phyloP scores from a whole-genome alignment of 257 asterid species.

The Solanum dulcamara region DNA sequence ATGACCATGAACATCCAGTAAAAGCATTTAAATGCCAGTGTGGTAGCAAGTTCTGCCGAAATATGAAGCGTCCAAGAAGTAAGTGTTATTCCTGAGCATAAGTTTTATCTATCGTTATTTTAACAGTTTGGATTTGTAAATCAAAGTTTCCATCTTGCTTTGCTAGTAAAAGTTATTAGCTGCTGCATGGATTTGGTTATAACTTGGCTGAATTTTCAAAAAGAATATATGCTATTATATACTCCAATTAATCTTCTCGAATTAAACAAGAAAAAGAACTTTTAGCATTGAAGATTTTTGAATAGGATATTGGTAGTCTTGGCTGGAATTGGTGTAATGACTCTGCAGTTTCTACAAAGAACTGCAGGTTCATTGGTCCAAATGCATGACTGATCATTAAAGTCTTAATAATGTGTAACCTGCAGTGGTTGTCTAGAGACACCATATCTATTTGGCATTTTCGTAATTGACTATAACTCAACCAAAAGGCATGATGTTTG shows the following conservation, averaged over 20 bases:
- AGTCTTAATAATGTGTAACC: background rate
- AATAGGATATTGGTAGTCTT: background rate
- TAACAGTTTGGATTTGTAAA: background rate
- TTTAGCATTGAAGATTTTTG: background rate
- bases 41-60: conserved; percentile 81
- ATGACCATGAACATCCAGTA: conserved; percentile 69
- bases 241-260: background rate
- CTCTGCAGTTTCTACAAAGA: background rate
- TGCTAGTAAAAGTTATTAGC: background rate
- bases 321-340: background rate
- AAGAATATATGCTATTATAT: background rate
- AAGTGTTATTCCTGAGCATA: conserved; percentile 13
- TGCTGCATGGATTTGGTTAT: background rate
- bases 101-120: background rate
- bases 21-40: conserved; percentile 75
- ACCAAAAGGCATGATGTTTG: background rate
- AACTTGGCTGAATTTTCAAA: background rate
- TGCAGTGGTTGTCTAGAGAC: background rate
- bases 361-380: background rate
- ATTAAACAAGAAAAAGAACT: background rate
- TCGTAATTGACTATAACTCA: background rate
- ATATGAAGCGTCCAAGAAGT: conserved; percentile 57
- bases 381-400: background rate
- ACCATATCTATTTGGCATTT: background rate
- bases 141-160: background rate